These are phyloP conservation scores for Cerioporus squamosus DNA, from an alignment of 1,284 basidiomycete genomes.

Conservation along the genomic window DNA sequence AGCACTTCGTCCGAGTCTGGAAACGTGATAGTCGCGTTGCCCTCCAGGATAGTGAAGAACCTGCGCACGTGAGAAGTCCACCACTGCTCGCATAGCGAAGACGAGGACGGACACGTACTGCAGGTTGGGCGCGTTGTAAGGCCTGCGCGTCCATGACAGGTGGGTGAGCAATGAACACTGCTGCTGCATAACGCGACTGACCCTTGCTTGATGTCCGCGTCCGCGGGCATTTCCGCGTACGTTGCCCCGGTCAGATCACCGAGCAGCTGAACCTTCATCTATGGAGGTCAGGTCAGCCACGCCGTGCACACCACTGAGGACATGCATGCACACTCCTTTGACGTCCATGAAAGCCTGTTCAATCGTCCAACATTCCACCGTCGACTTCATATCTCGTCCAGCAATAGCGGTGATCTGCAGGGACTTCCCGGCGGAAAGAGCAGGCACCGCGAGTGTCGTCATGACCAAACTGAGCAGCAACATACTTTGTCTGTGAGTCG, in stretches of 20 bases:
- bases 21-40: slow-evolving; percentile 10
- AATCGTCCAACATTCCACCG: slow-evolving; percentile 1
- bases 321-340: neutral
- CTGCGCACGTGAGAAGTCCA: neutral
- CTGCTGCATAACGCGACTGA: neutral
- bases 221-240: neutral
- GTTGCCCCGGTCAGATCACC: slow-evolving; percentile 2
- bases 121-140: neutral
- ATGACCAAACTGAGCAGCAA: too few relatives aligned
- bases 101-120: neutral
- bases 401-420: slow-evolving; percentile 3
- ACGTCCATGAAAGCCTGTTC: neutral
- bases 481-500: too few relatives aligned
- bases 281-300: neutral
- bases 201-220: slow-evolving; percentile 4
- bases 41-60: slow-evolving; percentile 4
- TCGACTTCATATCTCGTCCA: slow-evolving; percentile 1
- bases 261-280: slow-evolving; percentile 4
- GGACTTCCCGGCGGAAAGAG: neutral
- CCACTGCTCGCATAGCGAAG: too few relatives aligned
- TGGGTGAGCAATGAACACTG: too few relatives aligned
- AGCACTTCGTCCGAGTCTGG: slow-evolving; percentile 4
- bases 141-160: neutral
- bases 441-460: too few relatives aligned
- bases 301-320: too few relatives aligned